Conservation (phyloP, 352 stramenopile genomes). For the Achlya hypogyna region DNA sequence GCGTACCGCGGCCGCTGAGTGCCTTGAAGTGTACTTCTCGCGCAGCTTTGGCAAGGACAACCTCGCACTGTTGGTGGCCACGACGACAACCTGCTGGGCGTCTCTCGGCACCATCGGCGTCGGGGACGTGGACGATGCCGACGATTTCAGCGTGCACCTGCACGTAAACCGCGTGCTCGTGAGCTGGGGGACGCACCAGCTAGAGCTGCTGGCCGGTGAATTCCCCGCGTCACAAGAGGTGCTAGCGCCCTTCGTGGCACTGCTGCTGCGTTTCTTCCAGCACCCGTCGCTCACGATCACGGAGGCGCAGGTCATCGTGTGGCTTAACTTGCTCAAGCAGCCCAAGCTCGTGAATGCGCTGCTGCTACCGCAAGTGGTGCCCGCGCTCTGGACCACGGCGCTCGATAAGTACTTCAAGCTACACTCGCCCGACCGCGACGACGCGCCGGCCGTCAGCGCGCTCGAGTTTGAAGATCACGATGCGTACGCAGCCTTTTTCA, state of each 20-base stretch:
- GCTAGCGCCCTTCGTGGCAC: slow-evolving; percentile 35
- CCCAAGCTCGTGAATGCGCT: slow-evolving; percentile 35
- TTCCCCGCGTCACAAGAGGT: slow-evolving; percentile 33
- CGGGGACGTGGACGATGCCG: slow-evolving; percentile 36
- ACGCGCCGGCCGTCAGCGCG: slow-evolving; percentile 26
- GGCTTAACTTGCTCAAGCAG: slow-evolving; percentile 65
- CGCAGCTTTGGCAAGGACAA: slow-evolving; percentile 64
- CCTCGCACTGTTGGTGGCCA: slow-evolving; percentile 48
- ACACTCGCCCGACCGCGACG: slow-evolving; percentile 48
- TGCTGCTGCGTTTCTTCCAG: slow-evolving; percentile 44
- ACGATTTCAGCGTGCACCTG: slow-evolving; percentile 52
- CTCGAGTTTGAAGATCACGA: slow-evolving; percentile 64
- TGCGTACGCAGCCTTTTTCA: slow-evolving; percentile 63
- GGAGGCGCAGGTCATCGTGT: slow-evolving; percentile 65
- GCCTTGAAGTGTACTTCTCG: slow-evolving; percentile 60
- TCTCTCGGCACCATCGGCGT: slow-evolving; percentile 13
- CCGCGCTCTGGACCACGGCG: slow-evolving; percentile 31
- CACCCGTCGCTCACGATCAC: slow-evolving; percentile 61
- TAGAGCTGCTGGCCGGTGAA: slow-evolving; percentile 47
- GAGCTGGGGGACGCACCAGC: slow-evolving; percentile 52
- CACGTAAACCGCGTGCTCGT: slow-evolving; percentile 73
- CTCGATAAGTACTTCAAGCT: slow-evolving; percentile 81
- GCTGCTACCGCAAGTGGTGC: slow-evolving; percentile 23
- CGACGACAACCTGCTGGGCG: slow-evolving; percentile 24
- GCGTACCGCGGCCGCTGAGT: slow-evolving; percentile 46